These are phyloP conservation scores for Ascochyta clinopodiicola DNA, from an alignment of 2,329 filamentous ascomycete species.

Conservation along the genomic window DNA sequence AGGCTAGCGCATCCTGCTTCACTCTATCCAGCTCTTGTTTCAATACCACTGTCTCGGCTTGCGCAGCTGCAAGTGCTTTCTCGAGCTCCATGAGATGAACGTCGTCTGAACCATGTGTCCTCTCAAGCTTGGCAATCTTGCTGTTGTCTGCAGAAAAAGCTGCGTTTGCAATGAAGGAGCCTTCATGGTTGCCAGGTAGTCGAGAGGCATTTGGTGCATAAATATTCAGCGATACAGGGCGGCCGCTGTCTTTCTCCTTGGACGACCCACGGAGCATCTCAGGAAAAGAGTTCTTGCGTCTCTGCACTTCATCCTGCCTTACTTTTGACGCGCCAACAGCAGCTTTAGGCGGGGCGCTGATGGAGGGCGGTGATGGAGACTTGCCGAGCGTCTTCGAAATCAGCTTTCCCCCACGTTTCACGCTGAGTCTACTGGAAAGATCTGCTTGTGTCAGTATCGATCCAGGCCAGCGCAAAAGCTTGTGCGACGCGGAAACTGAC, in stretches of 20 bases:
- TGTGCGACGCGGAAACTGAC: constrained; percentile 25
- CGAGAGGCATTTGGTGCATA: neutral
- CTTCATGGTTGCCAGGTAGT: neutral
- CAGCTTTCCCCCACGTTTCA: constrained; percentile 35
- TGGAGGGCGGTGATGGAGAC: constrained; percentile 24
- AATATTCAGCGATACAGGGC: neutral
- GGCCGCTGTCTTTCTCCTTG: constrained; percentile 13
- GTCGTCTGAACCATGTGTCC: neutral
- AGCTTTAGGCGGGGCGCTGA: constrained; percentile 41
- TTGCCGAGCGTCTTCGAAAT: constrained; percentile 31
- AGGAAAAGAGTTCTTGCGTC: constrained; percentile 40
- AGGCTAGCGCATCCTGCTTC: constrained; percentile 28
- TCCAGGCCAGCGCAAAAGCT: neutral
- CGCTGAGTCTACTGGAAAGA: constrained; percentile 31
- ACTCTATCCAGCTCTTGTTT: constrained; percentile 35
- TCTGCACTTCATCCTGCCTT: constrained; percentile 41
- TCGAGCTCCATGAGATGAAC: constrained; percentile 38
- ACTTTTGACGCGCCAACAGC: constrained; percentile 34
- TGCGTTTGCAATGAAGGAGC: neutral
- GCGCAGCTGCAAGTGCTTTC: constrained; percentile 28
- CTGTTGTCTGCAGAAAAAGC: neutral
- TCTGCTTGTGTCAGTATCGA: constrained; percentile 24
- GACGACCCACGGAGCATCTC: constrained; percentile 33
- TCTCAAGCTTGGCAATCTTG: neutral
- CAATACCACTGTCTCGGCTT: constrained; percentile 32